Evolutionary conservation across 257 asterid genomes (phyloP).

Genomic region (Solanum bulbocastanum): DNA sequence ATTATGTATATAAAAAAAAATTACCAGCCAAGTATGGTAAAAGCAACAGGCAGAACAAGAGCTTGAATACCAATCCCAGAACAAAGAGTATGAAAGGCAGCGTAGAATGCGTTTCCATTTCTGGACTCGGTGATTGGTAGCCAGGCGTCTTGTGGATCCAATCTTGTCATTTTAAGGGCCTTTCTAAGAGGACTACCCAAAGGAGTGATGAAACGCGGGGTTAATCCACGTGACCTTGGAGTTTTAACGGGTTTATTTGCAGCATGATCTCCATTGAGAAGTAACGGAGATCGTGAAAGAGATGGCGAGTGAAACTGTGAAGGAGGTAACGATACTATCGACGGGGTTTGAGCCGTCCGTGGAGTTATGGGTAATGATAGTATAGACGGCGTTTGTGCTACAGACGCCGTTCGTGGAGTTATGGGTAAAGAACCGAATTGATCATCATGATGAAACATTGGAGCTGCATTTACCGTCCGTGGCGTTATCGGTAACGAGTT

Average conservation of each 20-base stretch:
- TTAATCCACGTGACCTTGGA: constrained; percentile 36
- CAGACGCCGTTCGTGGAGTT: neutral
- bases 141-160: constrained; percentile 87
- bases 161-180: constrained; percentile 59
- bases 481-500: constrained; percentile 8
- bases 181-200: constrained; percentile 70
- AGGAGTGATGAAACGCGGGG: constrained; percentile 68
- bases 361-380: constrained; percentile 44
- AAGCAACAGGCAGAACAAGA: constrained; percentile 77
- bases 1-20: neutral
- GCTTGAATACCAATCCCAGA: constrained; percentile 96
- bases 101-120: constrained; percentile 78
- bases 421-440: neutral
- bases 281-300: constrained; percentile 64
- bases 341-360: constrained; percentile 19
- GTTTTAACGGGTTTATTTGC: constrained; percentile 11
- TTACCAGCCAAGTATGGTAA: constrained; percentile 93
- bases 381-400: neutral
- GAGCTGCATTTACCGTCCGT: neutral
- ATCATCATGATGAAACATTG: neutral
- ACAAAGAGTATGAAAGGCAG: constrained; percentile 77
- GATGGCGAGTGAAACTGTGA: constrained; percentile 83
- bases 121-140: constrained; percentile 82
- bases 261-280: constrained; percentile 16
- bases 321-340: constrained; percentile 59